Conservation (phyloP, 2,329 filamentous ascomycete species). For the Sphaceloma murrayae region DNA sequence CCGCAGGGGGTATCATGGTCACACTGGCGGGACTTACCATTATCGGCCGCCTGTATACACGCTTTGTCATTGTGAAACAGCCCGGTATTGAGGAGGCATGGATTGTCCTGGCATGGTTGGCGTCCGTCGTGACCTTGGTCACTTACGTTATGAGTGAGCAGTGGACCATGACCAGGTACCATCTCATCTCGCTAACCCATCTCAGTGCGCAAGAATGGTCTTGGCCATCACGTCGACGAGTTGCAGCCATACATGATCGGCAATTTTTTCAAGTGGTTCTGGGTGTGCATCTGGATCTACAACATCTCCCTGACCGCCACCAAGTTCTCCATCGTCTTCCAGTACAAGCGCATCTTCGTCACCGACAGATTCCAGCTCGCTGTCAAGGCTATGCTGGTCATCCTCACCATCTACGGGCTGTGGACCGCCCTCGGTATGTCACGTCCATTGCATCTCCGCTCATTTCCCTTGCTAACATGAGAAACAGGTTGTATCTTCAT, state of each 20-base stretch:
- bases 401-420: conserved; percentile 26
- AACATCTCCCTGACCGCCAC: conserved; percentile 32
- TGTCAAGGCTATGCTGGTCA: conserved; percentile 24
- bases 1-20: neutral
- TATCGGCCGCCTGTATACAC: conserved; percentile 2
- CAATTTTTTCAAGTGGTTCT: conserved; percentile 17
- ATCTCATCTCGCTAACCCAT: neutral
- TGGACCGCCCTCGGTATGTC: conserved; percentile 24
- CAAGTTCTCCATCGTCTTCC: conserved; percentile 39
- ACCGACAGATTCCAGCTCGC: conserved; percentile 30
- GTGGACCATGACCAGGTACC: neutral
- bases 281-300: conserved; percentile 32
- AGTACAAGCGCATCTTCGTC: conserved; percentile 41
- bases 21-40: conserved; percentile 4
- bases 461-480: no score
- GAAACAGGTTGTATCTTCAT: conserved; percentile 30
- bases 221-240: conserved; percentile 7
- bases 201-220: conserved; percentile 8
- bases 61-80: conserved; percentile 9
- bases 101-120: conserved; percentile 6
- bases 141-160: conserved; percentile 6
- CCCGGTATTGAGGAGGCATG: conserved; percentile 9
- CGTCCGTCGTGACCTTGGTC: conserved; percentile 3
- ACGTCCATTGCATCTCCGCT: no score
- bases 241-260: neutral